These are phyloP conservation scores for Starmerella asiatica DNA, from an alignment of 805 yeast genomes.

Conservation along the genomic window DNA sequence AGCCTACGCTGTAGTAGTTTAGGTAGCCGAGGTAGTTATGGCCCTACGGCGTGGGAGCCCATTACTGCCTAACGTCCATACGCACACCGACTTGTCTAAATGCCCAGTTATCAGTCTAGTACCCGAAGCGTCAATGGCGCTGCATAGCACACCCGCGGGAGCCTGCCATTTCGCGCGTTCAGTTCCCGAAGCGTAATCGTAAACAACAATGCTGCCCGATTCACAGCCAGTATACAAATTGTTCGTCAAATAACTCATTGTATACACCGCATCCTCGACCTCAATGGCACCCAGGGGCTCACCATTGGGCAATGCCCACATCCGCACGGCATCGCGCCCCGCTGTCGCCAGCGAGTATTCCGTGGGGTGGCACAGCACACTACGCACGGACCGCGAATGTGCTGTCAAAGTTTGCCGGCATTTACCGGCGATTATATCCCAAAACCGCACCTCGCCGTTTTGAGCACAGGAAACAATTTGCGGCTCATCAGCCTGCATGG, in stretches of 20 bases:
- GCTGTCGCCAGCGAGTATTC: conserved; percentile 69
- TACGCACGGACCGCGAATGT: conserved; percentile 70
- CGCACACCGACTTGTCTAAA: conserved; percentile 62
- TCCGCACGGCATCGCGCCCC: conserved; percentile 65
- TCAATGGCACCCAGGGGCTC: conserved; percentile 46
- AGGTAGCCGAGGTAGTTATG: too few relatives aligned
- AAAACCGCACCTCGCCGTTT: conserved; percentile 75
- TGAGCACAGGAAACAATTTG: conserved; percentile 71
- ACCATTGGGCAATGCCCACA: conserved; percentile 76
- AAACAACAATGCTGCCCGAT: conserved; percentile 63
- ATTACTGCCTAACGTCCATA: conserved; percentile 32
- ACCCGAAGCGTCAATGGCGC: conserved; percentile 69
- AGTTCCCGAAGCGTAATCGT: conserved; percentile 62
- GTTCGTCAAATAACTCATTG: conserved; percentile 40
- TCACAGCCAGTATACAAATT: conserved; percentile 73
- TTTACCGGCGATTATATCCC: conserved; percentile 79
- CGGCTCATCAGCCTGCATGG: conserved; percentile 61
- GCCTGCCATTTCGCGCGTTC: conserved; percentile 43
- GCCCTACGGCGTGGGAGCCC: too few relatives aligned
- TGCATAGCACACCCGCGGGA: conserved; percentile 53
- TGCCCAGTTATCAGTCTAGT: conserved; percentile 72
- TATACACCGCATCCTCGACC: conserved; percentile 35
- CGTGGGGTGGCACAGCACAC: conserved; percentile 51
- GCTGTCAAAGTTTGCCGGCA: conserved; percentile 63
- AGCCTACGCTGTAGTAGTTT: too few relatives aligned